phyloP scores from a whole-genome alignment of 2,329 filamentous ascomycete genomes.

The Fusarium hostae region DNA sequence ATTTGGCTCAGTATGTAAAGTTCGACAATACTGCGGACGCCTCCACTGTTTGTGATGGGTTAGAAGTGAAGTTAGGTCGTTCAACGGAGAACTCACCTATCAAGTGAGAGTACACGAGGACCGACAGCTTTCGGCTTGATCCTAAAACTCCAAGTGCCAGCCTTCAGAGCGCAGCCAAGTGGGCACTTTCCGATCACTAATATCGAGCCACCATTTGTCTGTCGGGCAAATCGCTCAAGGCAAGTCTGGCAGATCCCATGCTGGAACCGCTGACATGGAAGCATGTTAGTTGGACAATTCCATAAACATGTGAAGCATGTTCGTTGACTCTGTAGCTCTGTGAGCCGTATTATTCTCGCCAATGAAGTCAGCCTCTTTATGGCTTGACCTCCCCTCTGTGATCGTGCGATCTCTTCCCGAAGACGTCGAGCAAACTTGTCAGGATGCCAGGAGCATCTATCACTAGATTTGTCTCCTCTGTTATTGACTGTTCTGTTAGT shows the following conservation, averaged over 20 bases:
- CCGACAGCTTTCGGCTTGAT: conserved; percentile 17
- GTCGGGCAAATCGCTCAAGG: background rate
- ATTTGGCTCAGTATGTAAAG: conserved; percentile 5
- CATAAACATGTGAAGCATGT: conserved; percentile 19
- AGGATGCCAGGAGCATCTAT: conserved; percentile 13
- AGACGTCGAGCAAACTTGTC: background rate
- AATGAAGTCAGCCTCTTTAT: background rate
- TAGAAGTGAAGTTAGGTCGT: too few relatives aligned
- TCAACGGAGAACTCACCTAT: conserved; percentile 9
- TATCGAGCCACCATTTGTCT: background rate
- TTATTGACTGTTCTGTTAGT: too few relatives aligned
- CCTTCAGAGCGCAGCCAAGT: conserved; percentile 2
- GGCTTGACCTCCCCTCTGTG: background rate
- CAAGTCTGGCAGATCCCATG: conserved; percentile 25
- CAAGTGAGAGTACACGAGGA: conserved; percentile 6
- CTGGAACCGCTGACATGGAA: conserved; percentile 1
- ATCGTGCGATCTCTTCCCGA: background rate
- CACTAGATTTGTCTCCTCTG: background rate
- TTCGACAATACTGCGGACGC: conserved; percentile 15
- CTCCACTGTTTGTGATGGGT: conserved; percentile 3
- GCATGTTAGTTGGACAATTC: conserved; percentile 16
- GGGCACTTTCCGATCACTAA: conserved; percentile 2
- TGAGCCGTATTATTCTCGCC: background rate
- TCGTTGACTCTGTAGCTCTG: background rate
- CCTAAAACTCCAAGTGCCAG: conserved; percentile 13